Percentiles rank a stretch among this genome's conserved stretches.
These are phyloP conservation scores for Trichoderma breve DNA, from an alignment of 2,329 filamentous ascomycete genomes.

Conservation along the genomic window DNA sequence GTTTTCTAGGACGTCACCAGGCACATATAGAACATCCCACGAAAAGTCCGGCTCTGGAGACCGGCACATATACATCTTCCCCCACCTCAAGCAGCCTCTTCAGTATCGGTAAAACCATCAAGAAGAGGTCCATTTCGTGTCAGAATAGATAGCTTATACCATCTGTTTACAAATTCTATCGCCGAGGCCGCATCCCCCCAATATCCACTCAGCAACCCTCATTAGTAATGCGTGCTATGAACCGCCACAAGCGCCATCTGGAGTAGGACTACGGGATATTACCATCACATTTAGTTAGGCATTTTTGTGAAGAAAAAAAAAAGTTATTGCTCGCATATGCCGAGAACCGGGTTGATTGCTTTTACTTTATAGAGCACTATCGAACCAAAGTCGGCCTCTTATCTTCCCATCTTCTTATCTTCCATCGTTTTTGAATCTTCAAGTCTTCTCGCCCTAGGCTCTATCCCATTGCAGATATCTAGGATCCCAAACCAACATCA, in stretches of 20 bases:
- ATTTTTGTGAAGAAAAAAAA: background rate
- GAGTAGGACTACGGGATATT: background rate
- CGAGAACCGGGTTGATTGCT: conserved; percentile 1
- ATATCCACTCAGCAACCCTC: conserved; percentile 8
- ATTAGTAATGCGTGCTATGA: conserved; percentile 12
- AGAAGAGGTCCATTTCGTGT: background rate
- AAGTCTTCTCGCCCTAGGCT: background rate
- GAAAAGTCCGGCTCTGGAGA: background rate
- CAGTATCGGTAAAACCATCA: background rate
- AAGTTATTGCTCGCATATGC: conserved; percentile 12
- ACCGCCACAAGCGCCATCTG: conserved; percentile 13
- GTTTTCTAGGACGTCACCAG: background rate
- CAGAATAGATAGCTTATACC: background rate
- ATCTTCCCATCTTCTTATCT: background rate
- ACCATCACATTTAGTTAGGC: background rate
- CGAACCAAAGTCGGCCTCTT: background rate
- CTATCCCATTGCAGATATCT: background rate
- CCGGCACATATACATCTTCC: background rate
- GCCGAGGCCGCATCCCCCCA: background rate
- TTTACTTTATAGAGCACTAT: background rate
- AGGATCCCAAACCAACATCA: conserved; percentile 22
- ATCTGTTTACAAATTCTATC: background rate
- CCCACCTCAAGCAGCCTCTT: background rate
- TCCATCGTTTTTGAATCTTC: background rate
- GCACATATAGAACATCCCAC: background rate